These are phyloP conservation scores for Diaporthe longicolla DNA, from an alignment of 2,329 filamentous ascomycete genomes.

Conservation along the genomic window DNA sequence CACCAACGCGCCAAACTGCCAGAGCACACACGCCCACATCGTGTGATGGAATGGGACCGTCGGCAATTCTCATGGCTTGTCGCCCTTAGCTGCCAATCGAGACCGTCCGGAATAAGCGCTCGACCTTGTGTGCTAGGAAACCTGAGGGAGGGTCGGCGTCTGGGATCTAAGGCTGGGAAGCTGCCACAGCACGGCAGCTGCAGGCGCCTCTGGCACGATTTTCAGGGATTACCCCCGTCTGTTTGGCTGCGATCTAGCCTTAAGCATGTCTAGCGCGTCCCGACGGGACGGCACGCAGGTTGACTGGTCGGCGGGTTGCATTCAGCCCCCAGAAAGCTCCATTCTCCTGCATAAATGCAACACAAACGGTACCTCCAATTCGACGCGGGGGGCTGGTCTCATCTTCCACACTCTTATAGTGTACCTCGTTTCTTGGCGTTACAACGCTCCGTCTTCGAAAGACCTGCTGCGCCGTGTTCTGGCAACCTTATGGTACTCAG, in stretches of 20 bases:
- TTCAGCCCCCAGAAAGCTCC: slow-evolving; percentile 21
- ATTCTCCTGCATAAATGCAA: slow-evolving; percentile 14
- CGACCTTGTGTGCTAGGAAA: slow-evolving; percentile 8
- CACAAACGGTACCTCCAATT: neutral
- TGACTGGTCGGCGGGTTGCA: slow-evolving; percentile 22
- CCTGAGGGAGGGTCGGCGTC: slow-evolving; percentile 2
- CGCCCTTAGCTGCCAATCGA: slow-evolving; percentile 26
- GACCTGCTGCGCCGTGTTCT: slow-evolving; percentile 19
- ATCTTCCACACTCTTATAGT: neutral
- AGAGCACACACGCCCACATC: neutral
- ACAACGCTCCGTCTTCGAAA: slow-evolving; percentile 17
- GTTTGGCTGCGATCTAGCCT: neutral
- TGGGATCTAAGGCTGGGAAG: slow-evolving; percentile 5
- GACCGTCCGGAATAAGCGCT: slow-evolving; percentile 36
- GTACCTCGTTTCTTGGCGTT: neutral
- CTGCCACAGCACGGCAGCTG: slow-evolving; percentile 20
- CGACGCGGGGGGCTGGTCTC: slow-evolving; percentile 32
- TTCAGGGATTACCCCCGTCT: neutral
- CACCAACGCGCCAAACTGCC: neutral
- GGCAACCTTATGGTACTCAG: neutral
- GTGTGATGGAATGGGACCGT: neutral
- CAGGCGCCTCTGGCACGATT: slow-evolving; percentile 9
- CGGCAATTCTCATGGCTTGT: neutral
- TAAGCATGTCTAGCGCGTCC: neutral
- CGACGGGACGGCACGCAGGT: slow-evolving; percentile 31